Percentiles rank a stretch among this genome's conserved stretches.
These are phyloP conservation scores for Sphagnum magellanicum DNA, from an alignment of 228 moss, liverwort and hornwort species.

Conservation along the genomic window DNA sequence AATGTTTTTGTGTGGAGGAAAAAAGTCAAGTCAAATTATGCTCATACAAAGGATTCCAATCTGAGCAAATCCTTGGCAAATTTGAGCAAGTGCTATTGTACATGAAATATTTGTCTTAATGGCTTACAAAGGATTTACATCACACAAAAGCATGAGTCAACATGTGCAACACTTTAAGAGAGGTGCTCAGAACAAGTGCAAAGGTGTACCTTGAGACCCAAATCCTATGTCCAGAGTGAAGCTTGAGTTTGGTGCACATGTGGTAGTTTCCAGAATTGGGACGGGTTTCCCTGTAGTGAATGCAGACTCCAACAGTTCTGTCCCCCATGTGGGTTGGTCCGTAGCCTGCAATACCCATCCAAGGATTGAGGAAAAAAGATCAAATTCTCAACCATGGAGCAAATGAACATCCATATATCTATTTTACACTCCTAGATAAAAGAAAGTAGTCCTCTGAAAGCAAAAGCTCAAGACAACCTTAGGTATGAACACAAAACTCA, in stretches of 20 bases:
- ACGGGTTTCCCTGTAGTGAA: conserved; percentile 17
- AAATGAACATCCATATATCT: no score
- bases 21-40: not conserved
- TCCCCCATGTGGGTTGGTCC: not conserved
- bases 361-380: no score
- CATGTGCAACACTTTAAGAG: not conserved
- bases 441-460: no score
- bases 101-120: not conserved
- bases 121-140: no score
- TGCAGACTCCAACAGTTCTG: conserved; percentile 28
- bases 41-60: not conserved
- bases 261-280: conserved; percentile 12
- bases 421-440: no score
- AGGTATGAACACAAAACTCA: not conserved
- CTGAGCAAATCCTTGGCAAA: not conserved
- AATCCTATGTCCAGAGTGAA: conserved; percentile 5
- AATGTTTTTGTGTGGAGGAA: no score
- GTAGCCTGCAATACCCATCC: conserved; percentile 18
- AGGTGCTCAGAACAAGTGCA: not conserved
- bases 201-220: not conserved
- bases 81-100: not conserved
- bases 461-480: not conserved
- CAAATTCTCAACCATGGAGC: no score
- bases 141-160: not conserved
- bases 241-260: conserved; percentile 11